phyloP scores from a whole-genome alignment of 768 basidiomycete genomes.

The Boletellus sp. region DNA sequence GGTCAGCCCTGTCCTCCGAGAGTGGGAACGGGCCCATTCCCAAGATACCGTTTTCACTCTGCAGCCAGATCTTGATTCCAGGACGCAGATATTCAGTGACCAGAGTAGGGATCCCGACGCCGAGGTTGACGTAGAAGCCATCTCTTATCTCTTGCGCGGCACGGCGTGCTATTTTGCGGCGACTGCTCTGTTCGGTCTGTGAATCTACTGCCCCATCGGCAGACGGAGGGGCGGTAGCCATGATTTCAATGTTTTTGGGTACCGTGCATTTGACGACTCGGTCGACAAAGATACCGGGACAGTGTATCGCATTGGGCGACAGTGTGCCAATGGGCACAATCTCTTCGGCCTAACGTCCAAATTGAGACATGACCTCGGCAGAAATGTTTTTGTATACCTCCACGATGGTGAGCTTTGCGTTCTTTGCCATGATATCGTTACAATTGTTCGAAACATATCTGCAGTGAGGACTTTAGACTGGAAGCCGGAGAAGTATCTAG shows the following conservation, averaged over 20 bases:
- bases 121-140: slow-evolving; percentile 81
- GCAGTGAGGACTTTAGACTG: background rate
- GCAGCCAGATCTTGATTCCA: slow-evolving; percentile 74
- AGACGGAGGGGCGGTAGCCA: slow-evolving; percentile 53
- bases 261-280: slow-evolving; percentile 73
- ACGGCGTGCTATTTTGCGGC: slow-evolving; percentile 65
- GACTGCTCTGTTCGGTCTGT: slow-evolving; percentile 48
- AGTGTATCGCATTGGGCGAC: slow-evolving; percentile 77
- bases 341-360: slow-evolving; percentile 65
- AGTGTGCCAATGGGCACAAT: slow-evolving; percentile 79
- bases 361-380: background rate
- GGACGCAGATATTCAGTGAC: slow-evolving; percentile 71
- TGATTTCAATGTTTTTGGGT: slow-evolving; percentile 72
- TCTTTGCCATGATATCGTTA: slow-evolving; percentile 75
- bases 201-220: slow-evolving; percentile 40
- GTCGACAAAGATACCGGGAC: slow-evolving; percentile 81
- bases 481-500: background rate
- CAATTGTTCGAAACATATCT: slow-evolving; percentile 87
- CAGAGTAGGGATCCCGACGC: slow-evolving; percentile 88
- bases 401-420: slow-evolving; percentile 82
- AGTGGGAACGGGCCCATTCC: slow-evolving; percentile 81
- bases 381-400: slow-evolving; percentile 48
- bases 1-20: slow-evolving; percentile 69
- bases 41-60: slow-evolving; percentile 85
- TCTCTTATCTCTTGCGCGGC: slow-evolving; percentile 30